These are phyloP conservation scores for Aurantiochytrium sp. DNA, from an alignment of 108 stramenopile genomes.

Conservation along the genomic window DNA sequence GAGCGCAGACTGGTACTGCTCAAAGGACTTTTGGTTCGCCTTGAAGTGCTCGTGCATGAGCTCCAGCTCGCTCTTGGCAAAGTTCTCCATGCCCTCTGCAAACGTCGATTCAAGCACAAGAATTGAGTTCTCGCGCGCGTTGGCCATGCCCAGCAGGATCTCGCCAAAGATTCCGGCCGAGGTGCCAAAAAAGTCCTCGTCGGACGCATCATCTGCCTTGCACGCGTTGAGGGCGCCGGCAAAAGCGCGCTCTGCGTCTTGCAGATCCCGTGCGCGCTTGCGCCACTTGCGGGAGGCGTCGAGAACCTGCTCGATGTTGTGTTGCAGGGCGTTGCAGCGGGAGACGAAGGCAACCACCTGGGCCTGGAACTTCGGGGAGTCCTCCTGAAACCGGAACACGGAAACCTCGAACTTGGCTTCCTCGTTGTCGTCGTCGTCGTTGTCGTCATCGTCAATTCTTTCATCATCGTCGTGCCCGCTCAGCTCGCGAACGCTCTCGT, in stretches of 20 bases:
- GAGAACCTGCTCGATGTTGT: neutral
- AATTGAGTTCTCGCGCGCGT: neutral
- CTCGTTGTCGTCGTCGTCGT: neutral
- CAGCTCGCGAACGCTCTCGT: too few relatives aligned
- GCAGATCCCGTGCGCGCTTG: neutral
- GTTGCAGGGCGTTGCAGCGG: neutral
- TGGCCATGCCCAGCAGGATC: neutral
- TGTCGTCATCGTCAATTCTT: too few relatives aligned
- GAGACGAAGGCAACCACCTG: neutral
- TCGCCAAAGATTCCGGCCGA: neutral
- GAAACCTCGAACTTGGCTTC: neutral
- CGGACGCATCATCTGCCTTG: neutral
- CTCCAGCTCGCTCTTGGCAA: neutral
- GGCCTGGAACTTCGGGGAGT: neutral
- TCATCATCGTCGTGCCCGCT: too few relatives aligned
- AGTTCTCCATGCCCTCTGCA: neutral
- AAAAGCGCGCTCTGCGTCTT: neutral
- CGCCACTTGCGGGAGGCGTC: constrained; percentile 1
- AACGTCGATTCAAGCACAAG: neutral
- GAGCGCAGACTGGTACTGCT: neutral
- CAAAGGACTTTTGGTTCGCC: neutral
- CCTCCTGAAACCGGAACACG: neutral
- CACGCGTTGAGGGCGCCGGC: neutral
- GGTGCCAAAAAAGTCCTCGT: neutral
- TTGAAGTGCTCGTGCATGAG: neutral